Base-by-base conservation (phyloP, 306 rosid genomes). In the Sicyos baderoa region DNA sequence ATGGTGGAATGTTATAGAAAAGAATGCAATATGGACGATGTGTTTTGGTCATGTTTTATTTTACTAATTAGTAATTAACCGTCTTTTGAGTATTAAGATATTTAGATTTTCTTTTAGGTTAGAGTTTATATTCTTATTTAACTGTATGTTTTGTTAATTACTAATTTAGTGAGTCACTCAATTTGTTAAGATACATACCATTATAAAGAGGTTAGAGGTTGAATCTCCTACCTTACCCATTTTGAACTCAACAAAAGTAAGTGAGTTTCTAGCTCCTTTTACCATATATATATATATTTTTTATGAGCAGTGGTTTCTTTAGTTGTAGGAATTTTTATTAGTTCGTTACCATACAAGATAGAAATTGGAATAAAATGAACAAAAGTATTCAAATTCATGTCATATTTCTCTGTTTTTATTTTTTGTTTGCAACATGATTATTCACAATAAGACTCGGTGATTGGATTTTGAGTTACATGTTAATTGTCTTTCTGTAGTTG, bases 1-100 rank as follows among this genome's bases (percentile, higher is more conserved):
- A 64, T 42, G 29, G 27, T 37, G n/a, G 40, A 56, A 13, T 61
- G 25, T 61, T 61, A 29, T 58, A 27, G 66, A 59, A 15, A 59
- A 32, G n/a, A 42, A 63, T 63, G 32, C 32, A 42, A 0, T 12
- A 6, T 19, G 23, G 35, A 12, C 8, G 17, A 42, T 63, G 35
- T 11, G 11, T 59, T 58, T 58, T 58, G 21, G 2, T 58, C 44
- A 15, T 59, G 6, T 59, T 59, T 59, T 59, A 27, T 59, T 59
- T 59, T 14, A 59, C 9, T 59, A 29, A 15, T 59, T 14, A 59
- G 3, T 59, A 29, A 15, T 59, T 16, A 59, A 25, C 10, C 16
- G 2, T 59, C 22, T 27, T 59, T 59, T 15, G 45, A 37, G 44
- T 37, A 37, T 5, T 29, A 3, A 3, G 22, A 9, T 29, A 29